Base-by-base conservation (phyloP, 768 basidiomycete species). In the Rhodotorula kratochvilovae region DNA sequence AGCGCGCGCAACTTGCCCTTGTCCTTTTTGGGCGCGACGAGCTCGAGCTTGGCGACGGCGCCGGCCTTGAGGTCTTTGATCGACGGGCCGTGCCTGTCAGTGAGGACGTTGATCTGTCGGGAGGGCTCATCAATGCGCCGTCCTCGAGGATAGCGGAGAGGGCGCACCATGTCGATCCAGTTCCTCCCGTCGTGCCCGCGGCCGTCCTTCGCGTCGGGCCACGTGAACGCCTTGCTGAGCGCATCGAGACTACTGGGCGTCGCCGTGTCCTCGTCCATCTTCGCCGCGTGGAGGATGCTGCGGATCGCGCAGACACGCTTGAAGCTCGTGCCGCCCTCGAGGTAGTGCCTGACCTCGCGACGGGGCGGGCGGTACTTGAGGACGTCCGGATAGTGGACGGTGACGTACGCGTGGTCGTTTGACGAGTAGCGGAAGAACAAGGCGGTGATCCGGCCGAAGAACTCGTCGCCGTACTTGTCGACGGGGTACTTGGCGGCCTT, bases 321-420 rank as follows among this genome's bases (percentile, higher is more conserved):
- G 55, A 25, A 27, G 31, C 31, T 16, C 7, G 33, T 29, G 16
- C 16, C 19, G 21, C 11, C 10, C 13, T 16, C 10, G 12, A 57
- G 35, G 36, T 2, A 17, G 35, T 15, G 10, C 10, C 25, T 3
- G 53, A 19, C 11, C 19, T 0, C 3, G 3, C 25, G 1, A 23
- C 11, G 8, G 8, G 19, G 5, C 5, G 3, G 3, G 13, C 5
- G 10, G 36, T 23, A 11, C 29, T 36, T 36, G 54, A 56, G 35
- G 33, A 13, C 15, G 17, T 10, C 21, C 3, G 55, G 36, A 3
- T 25, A 36, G 1, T 21, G 21, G 1, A 12, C 45, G 45, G 19
- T 5, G 35, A 12, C 10, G 21, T 36, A 1, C 10, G 36, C 5
- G 23, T 0, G 10, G 7, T 4, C 3, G 15, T 5, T 2, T 2